Evolutionary conservation across 75 land plant species (phyloP).

Genomic region (Cryptomeria japonica): DNA sequence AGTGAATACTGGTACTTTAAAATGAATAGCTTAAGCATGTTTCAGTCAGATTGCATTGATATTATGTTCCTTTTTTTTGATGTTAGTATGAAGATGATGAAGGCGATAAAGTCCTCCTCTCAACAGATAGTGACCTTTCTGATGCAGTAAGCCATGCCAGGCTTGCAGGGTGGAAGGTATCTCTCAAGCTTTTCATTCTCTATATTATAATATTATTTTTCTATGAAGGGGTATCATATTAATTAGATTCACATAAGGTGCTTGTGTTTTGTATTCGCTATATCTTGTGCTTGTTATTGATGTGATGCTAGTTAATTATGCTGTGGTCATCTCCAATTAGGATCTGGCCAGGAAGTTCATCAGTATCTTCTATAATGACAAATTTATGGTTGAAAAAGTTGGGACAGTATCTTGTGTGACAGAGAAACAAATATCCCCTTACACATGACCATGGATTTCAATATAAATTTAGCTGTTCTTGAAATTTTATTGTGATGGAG

Average conservation of each 20-base stretch:
- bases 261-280: neutral
- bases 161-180: conserved; percentile 71
- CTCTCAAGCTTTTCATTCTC: neutral
- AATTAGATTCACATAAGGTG: neutral
- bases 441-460: neutral
- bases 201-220: neutral
- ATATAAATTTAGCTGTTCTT: neutral
- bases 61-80: neutral
- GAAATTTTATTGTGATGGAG: neutral
- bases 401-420: neutral
- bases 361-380: neutral
- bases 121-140: conserved; percentile 71
- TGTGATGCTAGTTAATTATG: neutral
- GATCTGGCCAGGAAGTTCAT: neutral
- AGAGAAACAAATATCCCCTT: neutral
- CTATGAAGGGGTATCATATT: neutral
- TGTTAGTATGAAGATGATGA: conserved; percentile 97
- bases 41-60: neutral
- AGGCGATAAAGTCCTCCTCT: conserved; percentile 85
- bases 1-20: neutral
- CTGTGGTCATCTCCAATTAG: neutral
- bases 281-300: neutral
- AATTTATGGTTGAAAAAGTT: neutral
- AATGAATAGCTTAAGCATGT: neutral
- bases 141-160: conserved; percentile 82